These are phyloP conservation scores for Aspergillus glaucus DNA, from an alignment of 2,329 filamentous ascomycete genomes.

Conservation along the genomic window DNA sequence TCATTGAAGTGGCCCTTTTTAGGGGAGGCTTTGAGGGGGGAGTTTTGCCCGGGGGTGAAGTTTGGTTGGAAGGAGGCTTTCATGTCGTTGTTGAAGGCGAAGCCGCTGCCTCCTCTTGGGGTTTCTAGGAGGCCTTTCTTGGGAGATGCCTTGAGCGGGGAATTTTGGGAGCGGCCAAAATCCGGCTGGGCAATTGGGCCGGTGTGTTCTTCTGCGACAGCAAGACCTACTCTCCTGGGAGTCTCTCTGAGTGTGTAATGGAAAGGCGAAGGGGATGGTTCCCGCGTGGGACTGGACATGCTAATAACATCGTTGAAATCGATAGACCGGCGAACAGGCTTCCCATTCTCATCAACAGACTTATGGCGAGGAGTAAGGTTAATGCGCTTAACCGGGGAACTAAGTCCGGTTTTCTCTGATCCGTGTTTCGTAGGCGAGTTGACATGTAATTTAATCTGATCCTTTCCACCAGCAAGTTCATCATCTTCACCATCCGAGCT, in stretches of 20 bases:
- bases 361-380: slow-evolving; percentile 25
- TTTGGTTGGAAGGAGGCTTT: slow-evolving; percentile 11
- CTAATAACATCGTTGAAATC: slow-evolving; percentile 28
- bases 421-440: slow-evolving; percentile 29
- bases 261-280: slow-evolving; percentile 40
- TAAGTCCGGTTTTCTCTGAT: slow-evolving; percentile 22
- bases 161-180: slow-evolving; percentile 25
- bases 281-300: slow-evolving; percentile 40
- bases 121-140: slow-evolving; percentile 28
- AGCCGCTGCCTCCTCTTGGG: slow-evolving; percentile 7
- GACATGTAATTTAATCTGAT: slow-evolving; percentile 25
- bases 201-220: slow-evolving; percentile 15
- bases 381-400: slow-evolving; percentile 29
- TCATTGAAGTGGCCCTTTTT: slow-evolving; percentile 21
- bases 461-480: slow-evolving; percentile 34
- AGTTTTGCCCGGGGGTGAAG: slow-evolving; percentile 12
- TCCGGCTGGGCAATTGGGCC: slow-evolving; percentile 17
- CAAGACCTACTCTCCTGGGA: slow-evolving; percentile 28
- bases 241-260: slow-evolving; percentile 38
- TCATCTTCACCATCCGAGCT: slow-evolving; percentile 39
- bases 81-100: slow-evolving; percentile 5
- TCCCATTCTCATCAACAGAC: slow-evolving; percentile 27
- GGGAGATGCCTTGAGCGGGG: slow-evolving; percentile 40
- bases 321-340: slow-evolving; percentile 24
- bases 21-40: slow-evolving; percentile 17